Evolutionary conservation across 208 protist species (phyloP).

Genomic region (Acanthamoeba quina): DNA sequence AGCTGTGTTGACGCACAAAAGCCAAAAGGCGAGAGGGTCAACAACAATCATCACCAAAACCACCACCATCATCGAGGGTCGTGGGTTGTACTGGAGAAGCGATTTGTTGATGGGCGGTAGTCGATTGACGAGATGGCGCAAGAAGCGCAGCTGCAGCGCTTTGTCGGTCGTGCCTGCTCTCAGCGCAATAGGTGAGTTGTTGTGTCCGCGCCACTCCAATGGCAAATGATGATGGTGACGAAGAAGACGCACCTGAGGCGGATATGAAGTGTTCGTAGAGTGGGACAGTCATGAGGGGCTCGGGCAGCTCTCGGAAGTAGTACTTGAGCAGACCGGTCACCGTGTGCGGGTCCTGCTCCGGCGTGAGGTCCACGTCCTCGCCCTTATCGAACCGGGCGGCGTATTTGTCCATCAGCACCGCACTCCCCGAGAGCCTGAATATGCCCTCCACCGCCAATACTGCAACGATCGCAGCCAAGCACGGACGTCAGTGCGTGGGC

Average conservation of each 20-base stretch:
- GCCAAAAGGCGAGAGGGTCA: neutral
- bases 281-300: constrained; percentile 61
- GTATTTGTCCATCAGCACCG: constrained; percentile 68
- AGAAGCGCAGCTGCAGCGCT: constrained; percentile 51
- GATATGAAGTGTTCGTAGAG: constrained; percentile 55
- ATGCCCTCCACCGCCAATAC: constrained; percentile 48
- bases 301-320: constrained; percentile 63
- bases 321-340: constrained; percentile 65
- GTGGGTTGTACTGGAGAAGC: neutral
- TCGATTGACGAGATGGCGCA: constrained; percentile 31
- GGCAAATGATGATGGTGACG: neutral
- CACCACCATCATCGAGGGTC: neutral
- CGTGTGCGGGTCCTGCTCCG: constrained; percentile 51
- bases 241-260: neutral
- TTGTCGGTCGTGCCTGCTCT: constrained; percentile 14
- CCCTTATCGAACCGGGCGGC: constrained; percentile 62
- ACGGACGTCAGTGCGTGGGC: neutral
- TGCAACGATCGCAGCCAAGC: neutral
- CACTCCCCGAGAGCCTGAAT: constrained; percentile 63
- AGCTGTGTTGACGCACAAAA: neutral
- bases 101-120: constrained; percentile 62
- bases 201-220: too few species aligned
- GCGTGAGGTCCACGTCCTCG: constrained; percentile 68
- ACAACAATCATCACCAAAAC: neutral
- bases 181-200: too few species aligned